Conservation (phyloP, 768 basidiomycete genomes). For the Suillus sp. region DNA sequence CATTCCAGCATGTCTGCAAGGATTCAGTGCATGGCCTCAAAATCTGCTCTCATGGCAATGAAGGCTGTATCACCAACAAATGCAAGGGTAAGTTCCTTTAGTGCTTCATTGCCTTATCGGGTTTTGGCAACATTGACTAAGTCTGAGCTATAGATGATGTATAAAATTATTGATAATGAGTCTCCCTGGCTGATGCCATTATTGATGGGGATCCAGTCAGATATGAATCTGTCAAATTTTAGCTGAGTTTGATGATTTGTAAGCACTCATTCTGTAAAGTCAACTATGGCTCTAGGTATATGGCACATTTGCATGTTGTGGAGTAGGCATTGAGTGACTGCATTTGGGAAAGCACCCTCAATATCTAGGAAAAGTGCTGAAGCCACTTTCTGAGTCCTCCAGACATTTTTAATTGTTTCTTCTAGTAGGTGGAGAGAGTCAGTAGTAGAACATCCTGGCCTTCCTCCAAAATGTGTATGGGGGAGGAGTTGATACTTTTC, state of each 20-base stretch:
- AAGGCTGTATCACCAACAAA: neutral
- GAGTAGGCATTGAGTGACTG: too few species aligned
- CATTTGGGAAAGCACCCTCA: too few species aligned
- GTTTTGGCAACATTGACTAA: neutral
- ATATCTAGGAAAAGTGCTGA: too few species aligned
- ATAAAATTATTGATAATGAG: neutral
- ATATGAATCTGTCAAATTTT: rapidly evolving
- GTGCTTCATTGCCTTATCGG: rapidly evolving
- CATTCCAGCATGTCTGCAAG: neutral
- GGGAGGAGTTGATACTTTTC: too few species aligned
- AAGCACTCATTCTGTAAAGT: neutral
- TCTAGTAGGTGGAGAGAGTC: too few species aligned
- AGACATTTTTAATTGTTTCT: too few species aligned
- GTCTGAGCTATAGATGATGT: neutral
- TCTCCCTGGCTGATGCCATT: neutral
- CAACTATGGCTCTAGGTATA: too few species aligned
- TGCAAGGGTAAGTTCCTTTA: neutral
- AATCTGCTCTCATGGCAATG: neutral
- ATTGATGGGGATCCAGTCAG: neutral
- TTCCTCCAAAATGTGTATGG: too few species aligned
- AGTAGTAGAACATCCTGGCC: too few species aligned
- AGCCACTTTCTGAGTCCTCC: too few species aligned
- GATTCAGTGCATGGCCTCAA: rapidly evolving
- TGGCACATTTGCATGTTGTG: too few species aligned
- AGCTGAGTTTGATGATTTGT: neutral